phyloP scores from a whole-genome alignment of 2,329 filamentous ascomycete genomes.

The Xylaria sp. region DNA sequence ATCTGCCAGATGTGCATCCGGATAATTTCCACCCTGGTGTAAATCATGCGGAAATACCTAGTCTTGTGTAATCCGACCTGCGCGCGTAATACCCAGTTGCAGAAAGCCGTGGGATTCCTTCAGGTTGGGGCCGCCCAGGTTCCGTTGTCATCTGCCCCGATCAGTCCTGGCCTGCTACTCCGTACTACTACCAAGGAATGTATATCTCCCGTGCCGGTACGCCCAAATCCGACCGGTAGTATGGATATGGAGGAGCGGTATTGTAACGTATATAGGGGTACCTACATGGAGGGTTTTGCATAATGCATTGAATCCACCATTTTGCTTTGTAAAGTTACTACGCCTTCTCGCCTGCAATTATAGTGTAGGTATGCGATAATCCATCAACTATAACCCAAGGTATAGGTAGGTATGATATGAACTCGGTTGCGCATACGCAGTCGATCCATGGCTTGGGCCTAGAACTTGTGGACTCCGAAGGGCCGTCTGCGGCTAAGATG shows the following conservation, averaged over 20 bases:
- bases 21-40: constrained; percentile 12
- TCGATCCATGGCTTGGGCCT: constrained; percentile 26
- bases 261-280: neutral
- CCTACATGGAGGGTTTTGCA: constrained; percentile 2
- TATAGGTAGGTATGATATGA: constrained; percentile 16
- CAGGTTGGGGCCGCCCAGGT: constrained; percentile 5
- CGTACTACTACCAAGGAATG: neutral
- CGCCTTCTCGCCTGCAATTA: neutral
- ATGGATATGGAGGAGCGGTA: neutral
- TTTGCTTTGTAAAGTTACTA: neutral
- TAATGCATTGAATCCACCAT: constrained; percentile 16
- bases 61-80: constrained; percentile 20
- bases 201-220: neutral
- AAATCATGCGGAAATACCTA: constrained; percentile 16
- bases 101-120: constrained; percentile 1
- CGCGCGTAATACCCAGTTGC: neutral
- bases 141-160: constrained; percentile 8
- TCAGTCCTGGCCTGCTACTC: neutral
- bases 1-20: constrained; percentile 32
- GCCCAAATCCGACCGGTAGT: constrained; percentile 15
- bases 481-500: constrained; percentile 9
- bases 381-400: constrained; percentile 5
- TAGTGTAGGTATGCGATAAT: constrained; percentile 5
- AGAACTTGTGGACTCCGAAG: constrained; percentile 24
- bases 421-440: constrained; percentile 9